Percentiles rank a stretch among this genome's conserved stretches.
Evolutionary conservation across 306 rosid species (phyloP).

Genomic region (Ormosia semicastrata): DNA sequence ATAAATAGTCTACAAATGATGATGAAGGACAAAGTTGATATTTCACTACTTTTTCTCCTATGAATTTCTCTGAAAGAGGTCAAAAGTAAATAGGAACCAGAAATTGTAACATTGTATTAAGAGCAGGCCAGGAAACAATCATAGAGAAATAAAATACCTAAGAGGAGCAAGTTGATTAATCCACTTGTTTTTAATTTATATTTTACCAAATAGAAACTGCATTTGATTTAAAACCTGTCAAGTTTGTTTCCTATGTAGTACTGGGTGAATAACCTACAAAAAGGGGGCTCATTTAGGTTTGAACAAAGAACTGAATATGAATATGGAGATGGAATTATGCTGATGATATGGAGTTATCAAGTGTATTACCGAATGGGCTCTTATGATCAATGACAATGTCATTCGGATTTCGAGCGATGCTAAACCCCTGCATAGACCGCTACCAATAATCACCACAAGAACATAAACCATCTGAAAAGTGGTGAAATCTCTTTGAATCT

Average conservation of each 20-base stretch:
- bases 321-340: neutral
- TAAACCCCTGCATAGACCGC: neutral
- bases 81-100: neutral
- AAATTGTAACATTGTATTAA: neutral
- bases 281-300: neutral
- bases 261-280: neutral
- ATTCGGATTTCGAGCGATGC: neutral
- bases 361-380: neutral
- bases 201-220: constrained; percentile 11
- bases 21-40: neutral
- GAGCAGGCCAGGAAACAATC: neutral
- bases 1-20: neutral
- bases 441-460: constrained; percentile 83
- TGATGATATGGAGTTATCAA: neutral
- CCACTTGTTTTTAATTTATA: neutral
- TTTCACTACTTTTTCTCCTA: neutral
- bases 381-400: neutral
- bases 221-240: neutral
- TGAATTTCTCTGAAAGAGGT: neutral
- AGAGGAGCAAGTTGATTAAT: neutral
- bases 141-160: neutral
- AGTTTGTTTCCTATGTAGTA: neutral
- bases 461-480: constrained; percentile 56
- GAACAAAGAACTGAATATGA: neutral
- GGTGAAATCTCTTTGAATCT: constrained; percentile 83